These are phyloP conservation scores for Nakazawaea populi DNA, from an alignment of 805 yeast genomes.

Conservation along the genomic window DNA sequence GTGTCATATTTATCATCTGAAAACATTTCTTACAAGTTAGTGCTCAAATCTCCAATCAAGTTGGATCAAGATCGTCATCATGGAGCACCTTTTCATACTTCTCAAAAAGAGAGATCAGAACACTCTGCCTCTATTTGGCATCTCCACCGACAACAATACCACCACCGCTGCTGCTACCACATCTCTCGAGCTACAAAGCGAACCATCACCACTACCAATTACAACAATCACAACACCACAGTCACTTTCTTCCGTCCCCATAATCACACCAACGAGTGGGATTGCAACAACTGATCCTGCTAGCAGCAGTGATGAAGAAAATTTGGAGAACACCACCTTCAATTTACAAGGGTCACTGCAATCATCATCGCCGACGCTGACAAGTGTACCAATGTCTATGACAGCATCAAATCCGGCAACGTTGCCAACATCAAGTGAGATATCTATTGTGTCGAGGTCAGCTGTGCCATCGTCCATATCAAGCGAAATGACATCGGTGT, in stretches of 20 bases:
- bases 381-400: neutral
- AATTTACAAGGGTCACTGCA: too few relatives aligned
- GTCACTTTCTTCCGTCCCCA: slow-evolving; percentile 1
- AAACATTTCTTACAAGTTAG: too few relatives aligned
- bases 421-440: neutral
- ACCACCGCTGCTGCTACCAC: neutral
- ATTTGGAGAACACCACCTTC: too few relatives aligned
- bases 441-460: too few relatives aligned
- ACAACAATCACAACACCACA: neutral
- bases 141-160: neutral
- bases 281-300: too few relatives aligned
- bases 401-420: neutral
- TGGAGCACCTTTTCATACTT: neutral
- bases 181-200: neutral
- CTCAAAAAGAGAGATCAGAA: neutral
- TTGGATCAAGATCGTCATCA: neutral
- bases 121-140: neutral
- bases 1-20: too few relatives aligned
- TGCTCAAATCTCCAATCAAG: too few relatives aligned
- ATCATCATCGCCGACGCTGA: slow-evolving; percentile 2
- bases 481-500: too few relatives aligned
- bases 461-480: too few relatives aligned
- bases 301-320: too few relatives aligned
- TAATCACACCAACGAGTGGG: too few relatives aligned
- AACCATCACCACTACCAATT: neutral